Percentiles rank a stretch among this genome's conserved stretches.
These are phyloP conservation scores for Rosellinia necatrix DNA, from an alignment of 2,329 filamentous ascomycete species.

Conservation along the genomic window DNA sequence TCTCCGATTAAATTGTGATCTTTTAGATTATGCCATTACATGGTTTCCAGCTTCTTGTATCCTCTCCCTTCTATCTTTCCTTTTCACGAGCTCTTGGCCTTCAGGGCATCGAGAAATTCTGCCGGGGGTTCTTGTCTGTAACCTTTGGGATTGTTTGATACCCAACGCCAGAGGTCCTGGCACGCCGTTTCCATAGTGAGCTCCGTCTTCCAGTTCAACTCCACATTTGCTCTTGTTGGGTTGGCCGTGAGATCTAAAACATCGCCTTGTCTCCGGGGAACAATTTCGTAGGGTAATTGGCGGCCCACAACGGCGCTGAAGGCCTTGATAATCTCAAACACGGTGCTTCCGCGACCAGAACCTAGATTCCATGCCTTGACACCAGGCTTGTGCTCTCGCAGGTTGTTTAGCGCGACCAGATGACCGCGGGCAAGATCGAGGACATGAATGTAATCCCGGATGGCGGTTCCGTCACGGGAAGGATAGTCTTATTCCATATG, in stretches of 20 bases:
- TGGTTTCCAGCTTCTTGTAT: neutral
- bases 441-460: slow-evolving; percentile 98
- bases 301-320: slow-evolving; percentile 87
- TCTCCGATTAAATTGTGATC: slow-evolving; percentile 10
- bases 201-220: slow-evolving; percentile 91
- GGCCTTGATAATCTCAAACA: slow-evolving; percentile 96
- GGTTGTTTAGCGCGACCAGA: slow-evolving; percentile 86
- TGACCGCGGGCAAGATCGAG: slow-evolving; percentile 87
- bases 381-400: slow-evolving; percentile 81
- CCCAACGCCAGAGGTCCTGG: slow-evolving; percentile 95
- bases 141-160: slow-evolving; percentile 92
- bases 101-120: slow-evolving; percentile 71
- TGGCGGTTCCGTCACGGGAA: slow-evolving; percentile 88
- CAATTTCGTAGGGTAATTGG: slow-evolving; percentile 85
- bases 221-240: slow-evolving; percentile 81
- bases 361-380: slow-evolving; percentile 97
- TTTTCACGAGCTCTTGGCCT: slow-evolving; percentile 44
- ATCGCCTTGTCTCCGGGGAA: slow-evolving; percentile 80
- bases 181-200: slow-evolving; percentile 91
- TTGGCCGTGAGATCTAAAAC: slow-evolving; percentile 95
- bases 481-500: slow-evolving; percentile 70
- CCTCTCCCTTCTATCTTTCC: slow-evolving; percentile 1
- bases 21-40: neutral
- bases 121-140: slow-evolving; percentile 91
- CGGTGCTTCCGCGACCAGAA: slow-evolving; percentile 90